Evolutionary conservation across 768 basidiomycete species (phyloP).

Genomic region (Tulasnella sp.): DNA sequence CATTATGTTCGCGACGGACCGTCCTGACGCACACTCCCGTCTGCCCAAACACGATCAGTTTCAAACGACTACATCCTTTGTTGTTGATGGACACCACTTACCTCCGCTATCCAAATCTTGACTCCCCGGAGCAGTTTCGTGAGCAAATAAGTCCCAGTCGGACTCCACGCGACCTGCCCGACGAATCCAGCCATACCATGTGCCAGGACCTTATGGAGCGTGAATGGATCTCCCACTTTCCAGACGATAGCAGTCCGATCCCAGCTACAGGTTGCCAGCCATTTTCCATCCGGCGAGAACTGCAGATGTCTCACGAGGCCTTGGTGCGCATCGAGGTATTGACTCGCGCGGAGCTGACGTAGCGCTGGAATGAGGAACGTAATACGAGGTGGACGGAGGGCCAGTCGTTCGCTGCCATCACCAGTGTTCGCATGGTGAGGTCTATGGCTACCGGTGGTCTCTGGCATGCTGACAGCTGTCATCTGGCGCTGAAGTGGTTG

Average conservation of each 20-base stretch:
- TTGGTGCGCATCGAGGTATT: slow-evolving; percentile 49
- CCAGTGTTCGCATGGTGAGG: background rate
- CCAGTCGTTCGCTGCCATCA: slow-evolving; percentile 2
- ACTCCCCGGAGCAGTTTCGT: slow-evolving; percentile 55
- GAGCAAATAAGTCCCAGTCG: slow-evolving; percentile 46
- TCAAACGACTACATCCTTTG: background rate
- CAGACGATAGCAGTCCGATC: slow-evolving; percentile 13
- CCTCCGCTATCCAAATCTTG: slow-evolving; percentile 60
- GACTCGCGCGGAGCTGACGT: slow-evolving; percentile 41
- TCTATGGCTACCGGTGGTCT: background rate
- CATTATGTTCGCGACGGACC: slow-evolving; percentile 43
- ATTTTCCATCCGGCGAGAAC: slow-evolving; percentile 67
- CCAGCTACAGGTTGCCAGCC: slow-evolving; percentile 61
- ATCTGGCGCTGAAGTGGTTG: background rate
- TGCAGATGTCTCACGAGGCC: slow-evolving; percentile 63
- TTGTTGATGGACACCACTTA: slow-evolving; percentile 25
- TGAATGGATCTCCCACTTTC: slow-evolving; percentile 35
- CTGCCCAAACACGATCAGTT: slow-evolving; percentile 28
- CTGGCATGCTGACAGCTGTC: background rate
- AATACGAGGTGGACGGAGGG: slow-evolving; percentile 41
- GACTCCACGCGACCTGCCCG: slow-evolving; percentile 70
- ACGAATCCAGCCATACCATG: slow-evolving; percentile 59
- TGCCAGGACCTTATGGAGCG: slow-evolving; percentile 51
- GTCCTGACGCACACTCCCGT: slow-evolving; percentile 59
- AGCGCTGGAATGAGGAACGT: slow-evolving; percentile 47